These are phyloP conservation scores for Colletotrichum scovillei DNA, from an alignment of 2,329 filamentous ascomycete species.

Conservation along the genomic window DNA sequence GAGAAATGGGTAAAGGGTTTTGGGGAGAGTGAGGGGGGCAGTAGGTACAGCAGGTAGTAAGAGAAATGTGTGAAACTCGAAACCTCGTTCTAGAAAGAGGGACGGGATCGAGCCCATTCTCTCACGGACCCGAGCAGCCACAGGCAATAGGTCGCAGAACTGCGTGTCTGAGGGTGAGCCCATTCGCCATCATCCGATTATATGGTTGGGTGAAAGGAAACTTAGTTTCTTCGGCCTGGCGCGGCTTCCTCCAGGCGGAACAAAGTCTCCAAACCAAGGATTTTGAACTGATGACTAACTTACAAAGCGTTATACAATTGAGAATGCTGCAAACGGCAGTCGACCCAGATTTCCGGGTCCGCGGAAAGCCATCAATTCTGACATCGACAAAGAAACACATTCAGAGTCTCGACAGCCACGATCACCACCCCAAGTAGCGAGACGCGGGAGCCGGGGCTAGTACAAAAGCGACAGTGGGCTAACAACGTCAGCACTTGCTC, in stretches of 20 bases:
- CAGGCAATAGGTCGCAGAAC: background rate
- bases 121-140: background rate
- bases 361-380: background rate
- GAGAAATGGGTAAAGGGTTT: background rate
- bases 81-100: slow-evolving; percentile 21
- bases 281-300: background rate
- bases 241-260: background rate
- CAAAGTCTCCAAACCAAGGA: background rate
- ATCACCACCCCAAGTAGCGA: background rate
- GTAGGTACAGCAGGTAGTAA: background rate
- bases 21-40: background rate
- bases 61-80: background rate
- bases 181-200: slow-evolving; percentile 12
- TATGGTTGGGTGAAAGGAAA: slow-evolving; percentile 1
- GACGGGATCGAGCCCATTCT: background rate
- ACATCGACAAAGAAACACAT: background rate
- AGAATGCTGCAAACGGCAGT: background rate
- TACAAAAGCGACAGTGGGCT: background rate
- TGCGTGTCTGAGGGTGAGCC: background rate
- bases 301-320: background rate
- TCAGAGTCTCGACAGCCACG: background rate
- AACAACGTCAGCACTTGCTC: background rate
- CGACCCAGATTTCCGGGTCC: background rate
- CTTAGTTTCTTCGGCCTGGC: background rate
- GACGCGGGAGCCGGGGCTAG: background rate